Base-by-base conservation (phyloP, 106 monocot species). In the Cymbidium sinense region DNA sequence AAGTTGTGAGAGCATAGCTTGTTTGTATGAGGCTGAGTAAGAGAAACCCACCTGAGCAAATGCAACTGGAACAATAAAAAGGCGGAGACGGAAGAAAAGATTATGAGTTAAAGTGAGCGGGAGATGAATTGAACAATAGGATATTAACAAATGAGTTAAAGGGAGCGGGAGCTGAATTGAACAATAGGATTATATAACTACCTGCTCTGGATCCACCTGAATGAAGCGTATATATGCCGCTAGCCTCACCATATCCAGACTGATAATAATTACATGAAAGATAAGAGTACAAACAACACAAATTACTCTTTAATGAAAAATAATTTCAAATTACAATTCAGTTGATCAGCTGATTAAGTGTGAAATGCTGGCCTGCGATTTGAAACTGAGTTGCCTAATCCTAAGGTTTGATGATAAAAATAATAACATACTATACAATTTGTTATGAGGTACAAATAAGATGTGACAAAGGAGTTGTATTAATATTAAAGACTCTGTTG, bases 381-480 rank as follows among this genome's bases (percentile, higher is more conserved):
- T 64, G 64, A 64, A 21, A 5, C 41, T 41, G 70, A 75, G 37
- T 29, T 19, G 61, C 47, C 82, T 78, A 87, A 87, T 80, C 39
- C 39, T 39, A 39, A 41, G 41, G 41, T 41, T 41, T 41, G 41
- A 41, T 41, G 41, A 41, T 0, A 41, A 41, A 41, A 41, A 41
- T 9, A 41, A 6, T 41, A 41, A 41, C 6, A 41, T 41, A 41
- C 8, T 7, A 41, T 9, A 41, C 8, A 41, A 41, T 0, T 41
- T 41, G 4, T 7, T 41, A 41, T 41, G 41, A 7, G 41, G n/a
- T n/a, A n/a, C n/a, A n/a, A n/a, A n/a, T n/a, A n/a, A n/a, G n/a
- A n/a, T n/a, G n/a, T n/a, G n/a, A n/a, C n/a, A n/a, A 41, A 7
- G 9, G 41, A 9, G 0, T 41, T 7, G 6, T 41, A 41, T 41